A percentile compares a stretch with the other conserved stretches of the same genome.
Evolutionary conservation across 202 grass and related monocot genomes (phyloP).

Genomic region (Saccharum hybrid): DNA sequence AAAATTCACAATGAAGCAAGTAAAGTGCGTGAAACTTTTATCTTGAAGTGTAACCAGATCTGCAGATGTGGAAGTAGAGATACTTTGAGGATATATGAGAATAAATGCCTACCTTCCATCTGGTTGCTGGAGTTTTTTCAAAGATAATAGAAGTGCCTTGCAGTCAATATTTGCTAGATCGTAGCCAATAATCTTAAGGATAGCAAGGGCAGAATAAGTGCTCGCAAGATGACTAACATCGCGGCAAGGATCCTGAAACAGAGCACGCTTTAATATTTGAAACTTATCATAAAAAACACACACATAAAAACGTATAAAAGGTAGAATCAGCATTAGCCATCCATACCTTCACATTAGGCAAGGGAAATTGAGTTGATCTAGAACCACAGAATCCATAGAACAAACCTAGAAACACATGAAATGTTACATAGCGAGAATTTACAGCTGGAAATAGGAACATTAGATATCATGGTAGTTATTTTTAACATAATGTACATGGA

Average conservation of each 20-base stretch:
- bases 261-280: slow-evolving; percentile 13
- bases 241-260: slow-evolving; percentile 57
- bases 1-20: neutral
- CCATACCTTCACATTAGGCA: slow-evolving; percentile 52
- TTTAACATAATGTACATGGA: neutral
- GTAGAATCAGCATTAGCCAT: slow-evolving; percentile 2
- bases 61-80: neutral
- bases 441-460: slow-evolving; percentile 18
- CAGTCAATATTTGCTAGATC: slow-evolving; percentile 64
- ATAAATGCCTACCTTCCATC: slow-evolving; percentile 80
- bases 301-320: slow-evolving; percentile 22
- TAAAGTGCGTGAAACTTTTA: neutral
- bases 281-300: slow-evolving; percentile 11
- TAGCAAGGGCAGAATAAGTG: slow-evolving; percentile 86
- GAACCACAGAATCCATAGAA: slow-evolving; percentile 97
- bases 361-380: slow-evolving; percentile 70
- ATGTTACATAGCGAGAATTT: slow-evolving; percentile 12
- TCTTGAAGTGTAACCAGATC: slow-evolving; percentile 4
- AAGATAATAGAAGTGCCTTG: slow-evolving; percentile 63
- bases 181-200: slow-evolving; percentile 79
- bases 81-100: neutral
- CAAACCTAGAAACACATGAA: slow-evolving; percentile 49
- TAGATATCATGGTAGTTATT: neutral
- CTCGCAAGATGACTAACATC: slow-evolving; percentile 88
- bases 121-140: slow-evolving; percentile 82